phyloP scores from a whole-genome alignment of 192 early-diverging fungal genomes.

The Entomortierella chlamydospora region DNA sequence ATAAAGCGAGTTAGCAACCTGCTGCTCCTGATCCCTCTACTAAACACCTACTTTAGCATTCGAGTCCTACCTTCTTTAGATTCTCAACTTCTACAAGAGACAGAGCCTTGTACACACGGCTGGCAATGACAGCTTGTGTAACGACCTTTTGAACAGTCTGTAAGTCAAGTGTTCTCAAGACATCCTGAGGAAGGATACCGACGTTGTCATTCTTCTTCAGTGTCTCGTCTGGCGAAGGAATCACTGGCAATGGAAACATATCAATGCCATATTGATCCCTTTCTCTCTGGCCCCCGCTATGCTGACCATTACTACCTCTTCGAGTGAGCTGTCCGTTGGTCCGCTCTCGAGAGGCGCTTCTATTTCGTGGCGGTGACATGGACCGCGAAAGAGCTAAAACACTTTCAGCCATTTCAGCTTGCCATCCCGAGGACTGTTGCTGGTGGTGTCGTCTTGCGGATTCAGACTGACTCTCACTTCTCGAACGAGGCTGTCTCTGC shows the following conservation, averaged over 20 bases:
- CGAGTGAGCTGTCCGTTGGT: slow-evolving; percentile 6
- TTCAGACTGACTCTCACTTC: slow-evolving; percentile 32
- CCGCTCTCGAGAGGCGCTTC: slow-evolving; percentile 12
- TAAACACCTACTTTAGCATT: not conserved
- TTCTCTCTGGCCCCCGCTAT: slow-evolving; percentile 6
- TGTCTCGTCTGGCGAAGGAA: slow-evolving; percentile 41
- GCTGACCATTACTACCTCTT: not conserved
- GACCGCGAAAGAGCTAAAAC: slow-evolving; percentile 25
- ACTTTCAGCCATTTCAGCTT: slow-evolving; percentile 7
- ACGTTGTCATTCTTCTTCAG: slow-evolving; percentile 19
- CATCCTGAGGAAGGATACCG: slow-evolving; percentile 47
- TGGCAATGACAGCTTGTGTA: slow-evolving; percentile 58
- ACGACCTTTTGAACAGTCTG: slow-evolving; percentile 45
- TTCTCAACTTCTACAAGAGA: slow-evolving; percentile 61
- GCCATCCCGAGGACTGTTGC: not conserved
- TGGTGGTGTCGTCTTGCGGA: not conserved
- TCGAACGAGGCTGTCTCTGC: slow-evolving; percentile 3
- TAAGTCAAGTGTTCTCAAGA: slow-evolving; percentile 27
- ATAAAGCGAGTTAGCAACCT: not conserved
- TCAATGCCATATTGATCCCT: slow-evolving; percentile 26
- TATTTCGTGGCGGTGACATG: slow-evolving; percentile 9
- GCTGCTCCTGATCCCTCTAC: not conserved
- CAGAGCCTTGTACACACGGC: slow-evolving; percentile 58
- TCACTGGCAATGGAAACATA: slow-evolving; percentile 37
- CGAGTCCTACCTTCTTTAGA: slow-evolving; percentile 57